phyloP scores from a whole-genome alignment of 2,329 filamentous ascomycete genomes.

The Aspergillus hiratsukae region DNA sequence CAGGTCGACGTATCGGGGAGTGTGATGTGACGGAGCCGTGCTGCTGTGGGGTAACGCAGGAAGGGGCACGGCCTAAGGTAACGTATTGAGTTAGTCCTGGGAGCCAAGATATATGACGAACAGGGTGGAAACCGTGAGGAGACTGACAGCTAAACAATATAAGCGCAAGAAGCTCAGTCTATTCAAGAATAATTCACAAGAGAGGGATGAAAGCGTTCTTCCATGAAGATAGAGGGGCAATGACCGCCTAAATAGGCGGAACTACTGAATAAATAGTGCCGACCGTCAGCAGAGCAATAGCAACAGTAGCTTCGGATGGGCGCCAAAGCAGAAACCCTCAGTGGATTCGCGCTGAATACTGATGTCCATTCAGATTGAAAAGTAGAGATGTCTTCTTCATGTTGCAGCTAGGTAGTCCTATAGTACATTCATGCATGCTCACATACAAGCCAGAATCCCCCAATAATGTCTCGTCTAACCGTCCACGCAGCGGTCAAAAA shows the following conservation, averaged over 20 bases:
- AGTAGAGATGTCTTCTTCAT: slow-evolving; percentile 10
- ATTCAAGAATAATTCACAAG: background rate
- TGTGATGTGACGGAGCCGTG: background rate
- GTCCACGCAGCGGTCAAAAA: background rate
- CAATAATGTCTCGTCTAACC: background rate
- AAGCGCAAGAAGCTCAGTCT: background rate
- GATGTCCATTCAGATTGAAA: background rate
- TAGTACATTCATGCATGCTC: background rate
- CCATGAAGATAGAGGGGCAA: background rate
- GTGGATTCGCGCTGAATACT: background rate
- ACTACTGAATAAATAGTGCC: background rate
- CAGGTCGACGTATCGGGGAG: background rate
- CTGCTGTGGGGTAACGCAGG: background rate
- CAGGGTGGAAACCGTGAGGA: background rate
- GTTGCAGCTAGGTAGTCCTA: background rate
- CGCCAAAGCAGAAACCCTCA: background rate
- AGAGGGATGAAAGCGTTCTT: background rate
- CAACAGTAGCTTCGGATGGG: background rate
- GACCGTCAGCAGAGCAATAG: background rate
- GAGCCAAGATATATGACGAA: background rate
- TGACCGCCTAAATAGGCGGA: background rate
- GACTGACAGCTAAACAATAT: background rate
- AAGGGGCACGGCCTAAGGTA: background rate
- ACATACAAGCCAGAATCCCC: slow-evolving; percentile 1
- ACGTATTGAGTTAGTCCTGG: background rate